phyloP scores from a whole-genome alignment of 2,329 filamentous ascomycete species.

The Arthrocladium fulminans region DNA sequence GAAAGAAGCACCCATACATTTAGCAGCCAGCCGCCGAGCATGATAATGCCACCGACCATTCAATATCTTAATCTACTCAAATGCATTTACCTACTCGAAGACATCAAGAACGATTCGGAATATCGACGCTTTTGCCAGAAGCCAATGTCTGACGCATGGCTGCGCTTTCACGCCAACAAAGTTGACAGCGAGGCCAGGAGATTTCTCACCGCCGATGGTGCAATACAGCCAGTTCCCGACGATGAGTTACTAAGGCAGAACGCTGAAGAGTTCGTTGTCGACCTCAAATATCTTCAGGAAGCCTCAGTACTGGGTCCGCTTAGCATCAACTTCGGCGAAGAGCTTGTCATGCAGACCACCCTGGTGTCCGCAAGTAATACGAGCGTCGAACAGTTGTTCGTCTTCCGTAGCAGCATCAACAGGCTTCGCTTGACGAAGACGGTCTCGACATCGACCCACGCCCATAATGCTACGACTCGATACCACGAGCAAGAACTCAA shows the following conservation, averaged over 20 bases:
- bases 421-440: slow-evolving; percentile 3
- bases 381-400: background rate
- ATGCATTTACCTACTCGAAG: slow-evolving; percentile 4
- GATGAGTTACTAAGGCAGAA: slow-evolving; percentile 2
- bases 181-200: background rate
- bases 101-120: background rate
- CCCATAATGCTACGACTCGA: background rate
- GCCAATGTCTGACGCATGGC: background rate
- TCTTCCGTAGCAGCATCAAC: background rate
- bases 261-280: background rate
- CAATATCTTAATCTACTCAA: slow-evolving; percentile 10
- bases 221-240: background rate
- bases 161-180: background rate
- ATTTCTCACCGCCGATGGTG: background rate
- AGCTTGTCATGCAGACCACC: background rate
- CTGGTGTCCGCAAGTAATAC: background rate
- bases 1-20: slow-evolving; percentile 4
- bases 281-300: background rate
- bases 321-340: background rate
- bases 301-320: background rate
- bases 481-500: slow-evolving; percentile 1
- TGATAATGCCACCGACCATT: background rate
- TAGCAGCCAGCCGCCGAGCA: background rate
- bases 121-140: background rate
- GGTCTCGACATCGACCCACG: background rate